Percentiles rank a stretch among this genome's conserved stretches.
Conservation (phyloP, 2,329 filamentous ascomycete genomes). For the Phoma sp. region DNA sequence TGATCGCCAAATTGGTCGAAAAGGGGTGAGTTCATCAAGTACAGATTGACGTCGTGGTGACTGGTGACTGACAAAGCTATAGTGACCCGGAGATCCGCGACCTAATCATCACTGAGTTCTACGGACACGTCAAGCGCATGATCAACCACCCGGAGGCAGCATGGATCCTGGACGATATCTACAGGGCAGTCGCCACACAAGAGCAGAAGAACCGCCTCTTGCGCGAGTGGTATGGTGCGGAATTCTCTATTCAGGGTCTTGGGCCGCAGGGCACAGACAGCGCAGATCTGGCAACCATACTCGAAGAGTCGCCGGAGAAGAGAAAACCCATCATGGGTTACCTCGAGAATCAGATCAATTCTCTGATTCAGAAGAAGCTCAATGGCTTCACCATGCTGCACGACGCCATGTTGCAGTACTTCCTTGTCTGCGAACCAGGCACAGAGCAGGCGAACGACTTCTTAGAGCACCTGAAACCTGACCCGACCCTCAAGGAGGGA, state of each 20-base stretch:
- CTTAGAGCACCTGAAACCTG: slow-evolving; percentile 86
- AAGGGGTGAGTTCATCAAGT: slow-evolving; percentile 60
- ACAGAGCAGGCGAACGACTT: slow-evolving; percentile 87
- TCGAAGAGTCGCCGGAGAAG: slow-evolving; percentile 82
- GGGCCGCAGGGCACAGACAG: slow-evolving; percentile 55
- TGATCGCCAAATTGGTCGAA: slow-evolving; percentile 95
- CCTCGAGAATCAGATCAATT: slow-evolving; percentile 85
- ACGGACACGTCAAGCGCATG: slow-evolving; percentile 86
- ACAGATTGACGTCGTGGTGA: background rate
- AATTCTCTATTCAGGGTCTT: slow-evolving; percentile 80
- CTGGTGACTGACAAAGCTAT: slow-evolving; percentile 22
- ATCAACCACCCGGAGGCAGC: slow-evolving; percentile 96
- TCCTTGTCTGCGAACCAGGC: slow-evolving; percentile 76
- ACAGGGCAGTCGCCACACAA: slow-evolving; percentile 83
- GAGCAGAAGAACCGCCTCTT: slow-evolving; percentile 85
- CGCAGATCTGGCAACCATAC: slow-evolving; percentile 75
- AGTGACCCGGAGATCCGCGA: slow-evolving; percentile 84
- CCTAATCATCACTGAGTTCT: slow-evolving; percentile 91
- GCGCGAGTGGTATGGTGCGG: slow-evolving; percentile 94
- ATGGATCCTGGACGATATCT: slow-evolving; percentile 98
- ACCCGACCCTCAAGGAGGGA: slow-evolving; percentile 74
- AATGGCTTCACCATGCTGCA: slow-evolving; percentile 98
- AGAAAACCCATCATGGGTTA: slow-evolving; percentile 84
- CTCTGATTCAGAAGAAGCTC: slow-evolving; percentile 93
- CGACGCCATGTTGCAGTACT: slow-evolving; percentile 98